Percentiles rank a stretch among this genome's conserved stretches.
Evolutionary conservation across 441 rosid genomes (phyloP).

Genomic region (Populus trichocarpa): DNA sequence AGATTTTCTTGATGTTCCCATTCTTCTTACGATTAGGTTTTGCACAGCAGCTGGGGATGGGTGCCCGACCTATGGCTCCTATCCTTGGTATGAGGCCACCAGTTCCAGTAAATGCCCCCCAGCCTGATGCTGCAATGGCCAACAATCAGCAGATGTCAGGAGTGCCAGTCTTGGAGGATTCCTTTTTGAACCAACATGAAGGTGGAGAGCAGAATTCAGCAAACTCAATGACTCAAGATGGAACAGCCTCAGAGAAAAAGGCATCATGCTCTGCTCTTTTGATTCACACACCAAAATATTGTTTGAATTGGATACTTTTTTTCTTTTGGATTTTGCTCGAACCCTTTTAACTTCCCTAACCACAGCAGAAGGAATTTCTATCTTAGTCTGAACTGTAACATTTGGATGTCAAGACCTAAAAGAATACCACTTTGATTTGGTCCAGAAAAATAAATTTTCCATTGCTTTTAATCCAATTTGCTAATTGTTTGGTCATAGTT

Average conservation of each 20-base stretch:
- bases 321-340: too few relatives aligned
- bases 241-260: constrained; percentile 55
- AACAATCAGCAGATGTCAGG: constrained; percentile 52
- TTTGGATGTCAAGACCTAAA: too few relatives aligned
- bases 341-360: too few relatives aligned
- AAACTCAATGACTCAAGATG: constrained; percentile 43
- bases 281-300: neutral
- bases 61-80: constrained; percentile 50
- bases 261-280: constrained; percentile 29
- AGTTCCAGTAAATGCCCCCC: constrained; percentile 43
- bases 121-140: constrained; percentile 35
- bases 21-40: constrained; percentile 48
- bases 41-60: constrained; percentile 62
- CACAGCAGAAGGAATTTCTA: too few relatives aligned
- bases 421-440: too few relatives aligned
- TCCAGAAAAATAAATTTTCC: too few relatives aligned
- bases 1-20: constrained; percentile 13
- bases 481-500: too few relatives aligned
- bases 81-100: constrained; percentile 72
- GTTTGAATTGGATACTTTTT: neutral
- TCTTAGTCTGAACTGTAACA: too few relatives aligned
- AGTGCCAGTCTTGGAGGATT: constrained; percentile 49
- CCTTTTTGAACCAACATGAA: constrained; percentile 54
- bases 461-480: too few relatives aligned
- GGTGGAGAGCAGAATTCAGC: constrained; percentile 36